These are phyloP conservation scores for Solanum chacoense DNA, from an alignment of 305 asterid genomes.

Conservation along the genomic window DNA sequence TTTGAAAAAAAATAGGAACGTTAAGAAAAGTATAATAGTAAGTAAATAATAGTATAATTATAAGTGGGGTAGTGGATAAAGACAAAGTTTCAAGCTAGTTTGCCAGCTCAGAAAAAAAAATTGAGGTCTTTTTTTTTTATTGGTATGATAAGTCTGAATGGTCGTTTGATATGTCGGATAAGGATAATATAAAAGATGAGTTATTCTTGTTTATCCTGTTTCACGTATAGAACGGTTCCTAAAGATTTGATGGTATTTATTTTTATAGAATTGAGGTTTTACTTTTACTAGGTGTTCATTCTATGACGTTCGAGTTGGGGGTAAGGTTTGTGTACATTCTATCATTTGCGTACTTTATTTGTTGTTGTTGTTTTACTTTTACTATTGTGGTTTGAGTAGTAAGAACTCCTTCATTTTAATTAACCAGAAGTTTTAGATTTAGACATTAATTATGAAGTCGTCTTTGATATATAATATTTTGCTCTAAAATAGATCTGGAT, in stretches of 20 bases:
- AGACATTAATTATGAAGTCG: background rate
- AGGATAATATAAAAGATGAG: background rate
- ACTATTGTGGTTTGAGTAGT: background rate
- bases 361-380: too few relatives aligned
- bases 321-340: background rate
- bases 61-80: background rate
- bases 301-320: background rate
- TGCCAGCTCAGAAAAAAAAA: background rate
- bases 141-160: background rate
- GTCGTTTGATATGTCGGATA: background rate
- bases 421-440: background rate
- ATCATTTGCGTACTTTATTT: background rate
- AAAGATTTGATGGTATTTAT: background rate
- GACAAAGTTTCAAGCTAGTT: background rate
- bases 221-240: background rate
- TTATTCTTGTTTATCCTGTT: background rate
- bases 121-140: background rate
- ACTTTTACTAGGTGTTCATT: too few relatives aligned
- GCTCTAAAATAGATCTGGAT: background rate
- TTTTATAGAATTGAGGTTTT: too few relatives aligned
- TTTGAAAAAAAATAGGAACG: conserved; percentile 45
- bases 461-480: background rate
- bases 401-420: too few relatives aligned
- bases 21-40: conserved; percentile 10
- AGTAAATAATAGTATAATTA: too few relatives aligned